phyloP scores from a whole-genome alignment of 305 asterid genomes.

The Rubia tinctorum region DNA sequence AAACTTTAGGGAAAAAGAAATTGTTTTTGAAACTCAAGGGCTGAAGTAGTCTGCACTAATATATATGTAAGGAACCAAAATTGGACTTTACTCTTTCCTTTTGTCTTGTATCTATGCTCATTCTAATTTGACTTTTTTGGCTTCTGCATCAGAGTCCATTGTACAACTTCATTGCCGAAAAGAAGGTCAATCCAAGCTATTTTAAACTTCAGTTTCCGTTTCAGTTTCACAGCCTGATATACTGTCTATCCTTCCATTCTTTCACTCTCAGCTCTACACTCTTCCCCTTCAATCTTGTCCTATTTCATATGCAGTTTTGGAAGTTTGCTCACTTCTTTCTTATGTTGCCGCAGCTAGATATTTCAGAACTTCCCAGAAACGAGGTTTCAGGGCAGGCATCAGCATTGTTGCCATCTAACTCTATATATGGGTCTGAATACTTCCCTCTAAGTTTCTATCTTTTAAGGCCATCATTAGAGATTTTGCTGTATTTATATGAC shows the following conservation, averaged over 20 bases:
- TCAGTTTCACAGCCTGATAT: constrained; percentile 19
- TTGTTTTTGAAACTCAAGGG: background rate
- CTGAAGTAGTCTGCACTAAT: background rate
- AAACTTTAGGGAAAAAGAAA: background rate
- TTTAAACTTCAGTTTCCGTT: constrained; percentile 11
- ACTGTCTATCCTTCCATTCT: constrained; percentile 13
- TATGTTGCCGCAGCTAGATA: constrained; percentile 60
- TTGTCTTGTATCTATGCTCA: constrained; percentile 2
- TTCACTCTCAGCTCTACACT: constrained; percentile 17
- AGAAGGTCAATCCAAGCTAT: constrained; percentile 49
- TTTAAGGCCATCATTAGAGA: constrained; percentile 12
- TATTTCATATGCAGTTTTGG: background rate
- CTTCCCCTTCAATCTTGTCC: constrained; percentile 18
- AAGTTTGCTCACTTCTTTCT: constrained; percentile 13
- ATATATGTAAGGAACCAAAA: background rate
- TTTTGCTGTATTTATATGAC: constrained; percentile 17
- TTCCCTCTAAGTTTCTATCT: constrained; percentile 19
- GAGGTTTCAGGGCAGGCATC: constrained; percentile 81
- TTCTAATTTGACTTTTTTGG: constrained; percentile 17
- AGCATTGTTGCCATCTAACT: constrained; percentile 45
- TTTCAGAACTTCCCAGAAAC: constrained; percentile 71
- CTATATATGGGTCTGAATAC: constrained; percentile 44
- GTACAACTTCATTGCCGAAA: constrained; percentile 78
- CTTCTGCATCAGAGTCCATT: constrained; percentile 75
- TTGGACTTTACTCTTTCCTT: background rate